Percentiles rank a stretch among this genome's conserved stretches.
Evolutionary conservation across 108 stramenopile species (phyloP).

Genomic region (Parietichytrium sp.): DNA sequence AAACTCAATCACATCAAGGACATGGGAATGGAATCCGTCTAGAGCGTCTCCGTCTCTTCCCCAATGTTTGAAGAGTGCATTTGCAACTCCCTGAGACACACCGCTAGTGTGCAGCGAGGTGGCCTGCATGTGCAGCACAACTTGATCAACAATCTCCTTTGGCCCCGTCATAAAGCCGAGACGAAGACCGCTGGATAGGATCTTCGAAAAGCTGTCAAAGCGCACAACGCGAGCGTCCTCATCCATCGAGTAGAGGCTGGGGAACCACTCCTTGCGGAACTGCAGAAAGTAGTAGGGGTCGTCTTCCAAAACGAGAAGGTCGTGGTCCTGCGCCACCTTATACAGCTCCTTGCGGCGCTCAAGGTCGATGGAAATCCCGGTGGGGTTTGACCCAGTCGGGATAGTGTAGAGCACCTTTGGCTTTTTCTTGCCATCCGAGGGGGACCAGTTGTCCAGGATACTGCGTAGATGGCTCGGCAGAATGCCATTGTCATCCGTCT

Average conservation of each 20-base stretch:
- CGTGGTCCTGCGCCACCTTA: slow-evolving; percentile 52
- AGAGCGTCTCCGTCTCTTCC: slow-evolving; percentile 48
- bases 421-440: neutral
- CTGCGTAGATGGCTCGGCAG: neutral
- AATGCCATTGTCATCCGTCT: slow-evolving; percentile 25
- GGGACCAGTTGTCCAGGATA: neutral
- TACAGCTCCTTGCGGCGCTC: slow-evolving; percentile 56
- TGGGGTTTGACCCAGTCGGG: slow-evolving; percentile 58
- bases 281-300: slow-evolving; percentile 66
- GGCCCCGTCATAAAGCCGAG: slow-evolving; percentile 65
- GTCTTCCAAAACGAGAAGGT: slow-evolving; percentile 65
- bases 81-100: slow-evolving; percentile 59
- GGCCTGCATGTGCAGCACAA: slow-evolving; percentile 54
- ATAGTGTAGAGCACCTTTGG: slow-evolving; percentile 57
- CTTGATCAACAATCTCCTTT: slow-evolving; percentile 47
- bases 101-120: slow-evolving; percentile 56
- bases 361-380: slow-evolving; percentile 45
- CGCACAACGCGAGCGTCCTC: slow-evolving; percentile 64
- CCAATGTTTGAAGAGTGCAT: slow-evolving; percentile 51
- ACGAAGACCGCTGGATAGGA: slow-evolving; percentile 63
- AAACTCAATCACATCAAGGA: slow-evolving; percentile 29
- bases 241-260: slow-evolving; percentile 47
- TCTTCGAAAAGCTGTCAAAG: slow-evolving; percentile 64
- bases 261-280: neutral
- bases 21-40: neutral